These are phyloP conservation scores for Colletotrichum filicis DNA, from an alignment of 2,329 filamentous ascomycete species.

Conservation along the genomic window DNA sequence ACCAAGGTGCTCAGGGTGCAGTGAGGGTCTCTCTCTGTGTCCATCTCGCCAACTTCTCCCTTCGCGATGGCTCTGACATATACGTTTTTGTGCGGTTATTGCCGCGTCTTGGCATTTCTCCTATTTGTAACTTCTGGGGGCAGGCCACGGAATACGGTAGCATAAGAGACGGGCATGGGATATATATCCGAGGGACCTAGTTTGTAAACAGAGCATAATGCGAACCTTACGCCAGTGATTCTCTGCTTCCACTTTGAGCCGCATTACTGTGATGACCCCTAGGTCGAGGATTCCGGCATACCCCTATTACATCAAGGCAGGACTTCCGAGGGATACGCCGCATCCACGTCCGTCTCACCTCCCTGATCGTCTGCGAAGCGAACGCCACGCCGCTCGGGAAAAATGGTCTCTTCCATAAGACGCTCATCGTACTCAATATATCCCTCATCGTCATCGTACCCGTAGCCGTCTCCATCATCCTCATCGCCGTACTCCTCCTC, in stretches of 20 bases:
- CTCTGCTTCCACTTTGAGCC: neutral
- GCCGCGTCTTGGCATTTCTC: too few species aligned
- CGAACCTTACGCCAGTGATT: neutral
- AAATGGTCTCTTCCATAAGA: too few species aligned
- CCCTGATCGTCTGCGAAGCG: neutral
- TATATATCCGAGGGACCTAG: neutral
- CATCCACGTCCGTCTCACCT: neutral
- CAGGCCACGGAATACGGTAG: neutral
- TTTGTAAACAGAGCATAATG: neutral
- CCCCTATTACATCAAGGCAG: neutral
- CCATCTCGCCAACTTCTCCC: too few species aligned
- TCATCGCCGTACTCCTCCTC: slow-evolving; percentile 34
- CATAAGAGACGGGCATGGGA: neutral
- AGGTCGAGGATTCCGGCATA: neutral
- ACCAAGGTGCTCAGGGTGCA: slow-evolving; percentile 62
- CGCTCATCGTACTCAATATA: slow-evolving; percentile 32
- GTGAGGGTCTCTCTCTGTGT: slow-evolving; percentile 39
- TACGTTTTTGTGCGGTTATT: neutral
- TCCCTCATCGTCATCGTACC: slow-evolving; percentile 42
- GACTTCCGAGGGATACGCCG: slow-evolving; percentile 20
- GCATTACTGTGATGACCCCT: neutral
- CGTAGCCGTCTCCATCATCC: slow-evolving; percentile 39
- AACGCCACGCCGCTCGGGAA: slow-evolving; percentile 3
- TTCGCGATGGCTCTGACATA: neutral
- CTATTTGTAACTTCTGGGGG: too few species aligned